Percentiles rank a stretch among this genome's conserved stretches.
phyloP scores from a whole-genome alignment of 78 protist species.

The slime mould (Dictyostelium discoideum) region dicty_2.7 NC_007088.5:2230501-2231000 shows the following conservation, averaged over 20 bases:
- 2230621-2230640: background rate
- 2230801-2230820: no score
- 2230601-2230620: background rate
- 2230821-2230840: no score
- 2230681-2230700: conserved; percentile 37
- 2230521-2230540: background rate
- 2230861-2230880: no score
- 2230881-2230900: no score
- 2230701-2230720: conserved; percentile 72
- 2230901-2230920: no score
- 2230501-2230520: background rate
- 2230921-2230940: no score
- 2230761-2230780: no score
- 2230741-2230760: background rate
- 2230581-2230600: background rate
- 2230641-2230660: background rate
- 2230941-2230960: no score
- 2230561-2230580: background rate
- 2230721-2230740: conserved; percentile 49
- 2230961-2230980: no score
- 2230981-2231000: no score
- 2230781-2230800: no score
- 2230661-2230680: conserved; percentile 83
- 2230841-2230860: no score
- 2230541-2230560: conserved; percentile 85